A percentile compares a stretch with the other conserved stretches of the same genome.
phyloP scores from a whole-genome alignment of 2,329 filamentous ascomycete genomes.

The Colletotrichum sp. region DNA sequence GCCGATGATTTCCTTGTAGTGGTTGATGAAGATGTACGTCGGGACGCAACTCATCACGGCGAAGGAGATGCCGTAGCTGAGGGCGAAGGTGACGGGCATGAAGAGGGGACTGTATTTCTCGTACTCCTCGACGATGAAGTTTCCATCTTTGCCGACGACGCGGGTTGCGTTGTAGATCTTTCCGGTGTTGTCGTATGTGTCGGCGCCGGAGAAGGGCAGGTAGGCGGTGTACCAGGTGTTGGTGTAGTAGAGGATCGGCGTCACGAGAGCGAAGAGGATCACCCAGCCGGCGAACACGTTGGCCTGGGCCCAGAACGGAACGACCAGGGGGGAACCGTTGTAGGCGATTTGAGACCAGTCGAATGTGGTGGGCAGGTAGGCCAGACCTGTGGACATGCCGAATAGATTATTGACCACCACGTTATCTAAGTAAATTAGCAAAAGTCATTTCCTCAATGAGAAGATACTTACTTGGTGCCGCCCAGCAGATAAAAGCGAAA shows the following conservation, averaged over 20 bases:
- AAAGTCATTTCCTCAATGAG: too few species aligned
- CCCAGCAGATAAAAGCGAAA: constrained; percentile 54
- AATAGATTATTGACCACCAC: constrained; percentile 75
- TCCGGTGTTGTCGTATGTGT: constrained; percentile 54
- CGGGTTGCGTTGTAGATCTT: constrained; percentile 53
- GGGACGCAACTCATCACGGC: constrained; percentile 39
- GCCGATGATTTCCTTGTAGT: constrained; percentile 40
- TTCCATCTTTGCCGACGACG: constrained; percentile 47
- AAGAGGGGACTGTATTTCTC: constrained; percentile 47
- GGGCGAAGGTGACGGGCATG: constrained; percentile 36
- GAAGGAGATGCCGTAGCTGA: constrained; percentile 40
- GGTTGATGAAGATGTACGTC: constrained; percentile 44
- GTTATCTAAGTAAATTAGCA: constrained; percentile 45
- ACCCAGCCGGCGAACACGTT: constrained; percentile 69
- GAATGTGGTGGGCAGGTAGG: constrained; percentile 31
- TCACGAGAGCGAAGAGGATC: constrained; percentile 56
- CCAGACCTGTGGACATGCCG: constrained; percentile 33
- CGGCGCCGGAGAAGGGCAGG: constrained; percentile 57
- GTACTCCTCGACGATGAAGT: constrained; percentile 52
- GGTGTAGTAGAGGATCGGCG: constrained; percentile 63
- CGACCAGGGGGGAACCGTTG: constrained; percentile 44
- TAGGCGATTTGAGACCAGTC: constrained; percentile 32
- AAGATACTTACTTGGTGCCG: constrained; percentile 42
- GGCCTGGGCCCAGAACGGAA: constrained; percentile 62
- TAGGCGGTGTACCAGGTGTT: constrained; percentile 63